Conservation (phyloP, 208 protist species). For the Trypanosoma congolense region DNA sequence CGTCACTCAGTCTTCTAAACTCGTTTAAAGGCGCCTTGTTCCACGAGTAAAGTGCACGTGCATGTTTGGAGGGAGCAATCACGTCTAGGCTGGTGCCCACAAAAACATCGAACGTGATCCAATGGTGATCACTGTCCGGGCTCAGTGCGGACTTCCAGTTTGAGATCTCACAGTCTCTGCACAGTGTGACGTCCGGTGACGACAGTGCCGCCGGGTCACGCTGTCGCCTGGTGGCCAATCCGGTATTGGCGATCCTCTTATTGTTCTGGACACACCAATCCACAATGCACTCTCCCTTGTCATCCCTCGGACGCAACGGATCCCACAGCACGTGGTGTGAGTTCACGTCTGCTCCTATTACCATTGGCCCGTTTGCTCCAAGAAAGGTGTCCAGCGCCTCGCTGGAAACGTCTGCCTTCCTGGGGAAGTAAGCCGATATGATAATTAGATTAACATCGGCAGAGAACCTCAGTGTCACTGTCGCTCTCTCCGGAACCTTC, state of each 20-base stretch:
- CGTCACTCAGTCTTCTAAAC: conserved; percentile 6
- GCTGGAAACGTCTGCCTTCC: background rate
- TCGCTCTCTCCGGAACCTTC: background rate
- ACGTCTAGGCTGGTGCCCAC: background rate
- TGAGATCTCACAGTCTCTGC: background rate
- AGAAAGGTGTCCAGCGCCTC: background rate
- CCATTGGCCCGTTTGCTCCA: background rate
- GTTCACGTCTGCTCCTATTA: conserved; percentile 9
- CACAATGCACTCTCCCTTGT: conserved; percentile 3
- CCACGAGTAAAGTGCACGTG: conserved; percentile 1
- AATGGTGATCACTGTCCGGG: conserved; percentile 12
- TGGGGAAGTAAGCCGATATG: conserved; percentile 10
- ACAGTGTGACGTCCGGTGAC: conserved; percentile 10
- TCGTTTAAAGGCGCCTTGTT: conserved; percentile 9
- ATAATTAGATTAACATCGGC: background rate
- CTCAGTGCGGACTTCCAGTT: background rate
- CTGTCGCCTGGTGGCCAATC: background rate
- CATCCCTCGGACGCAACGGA: background rate
- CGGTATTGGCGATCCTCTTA: conserved; percentile 4
- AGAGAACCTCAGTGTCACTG: background rate
- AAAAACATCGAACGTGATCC: conserved; percentile 8
- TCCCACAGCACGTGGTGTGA: conserved; percentile 6
- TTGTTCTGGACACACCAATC: conserved; percentile 10
- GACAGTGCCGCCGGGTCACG: background rate
- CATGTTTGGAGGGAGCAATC: background rate